A percentile compares a stretch with the other conserved stretches of the same genome.
phyloP scores from a whole-genome alignment of 805 yeast species.

The Teunomyces stri region DNA sequence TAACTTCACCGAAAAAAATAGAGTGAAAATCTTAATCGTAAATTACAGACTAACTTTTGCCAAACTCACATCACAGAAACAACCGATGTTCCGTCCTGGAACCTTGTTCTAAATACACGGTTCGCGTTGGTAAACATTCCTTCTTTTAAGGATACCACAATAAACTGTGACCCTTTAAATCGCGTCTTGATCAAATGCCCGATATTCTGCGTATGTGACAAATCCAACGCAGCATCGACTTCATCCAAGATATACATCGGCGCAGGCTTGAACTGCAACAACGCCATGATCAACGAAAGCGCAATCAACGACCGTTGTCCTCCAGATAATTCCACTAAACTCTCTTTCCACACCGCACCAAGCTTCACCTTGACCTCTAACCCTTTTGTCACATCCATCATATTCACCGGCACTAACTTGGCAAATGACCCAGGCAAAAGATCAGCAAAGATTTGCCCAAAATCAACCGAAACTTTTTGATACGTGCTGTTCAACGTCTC shows the following conservation, averaged over 20 bases:
- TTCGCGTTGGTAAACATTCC: constrained; percentile 99
- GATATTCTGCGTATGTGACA: constrained; percentile 95
- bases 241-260: constrained; percentile 98
- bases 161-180: constrained; percentile 93
- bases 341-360: constrained; percentile 94
- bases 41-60: neutral
- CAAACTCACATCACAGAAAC: constrained; percentile 61
- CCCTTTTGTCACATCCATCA: constrained; percentile 84
- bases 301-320: constrained; percentile 97
- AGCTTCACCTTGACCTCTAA: constrained; percentile 85
- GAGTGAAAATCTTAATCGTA: neutral
- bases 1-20: neutral
- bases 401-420: constrained; percentile 77
- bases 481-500: constrained; percentile 82
- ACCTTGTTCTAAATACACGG: constrained; percentile 86
- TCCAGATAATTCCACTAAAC: constrained; percentile 91
- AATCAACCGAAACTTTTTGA: constrained; percentile 81
- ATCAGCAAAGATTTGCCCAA: constrained; percentile 87
- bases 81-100: constrained; percentile 95
- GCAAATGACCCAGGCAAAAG: constrained; percentile 88
- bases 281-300: constrained; percentile 83
- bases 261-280: constrained; percentile 93
- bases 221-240: constrained; percentile 97
- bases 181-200: constrained; percentile 95
- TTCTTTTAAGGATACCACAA: constrained; percentile 93